Percentiles rank a stretch among this genome's conserved stretches.
Evolutionary conservation across 495 filamentous ascomycete species (phyloP).

Genomic region (Aspergillus baeticus): DNA sequence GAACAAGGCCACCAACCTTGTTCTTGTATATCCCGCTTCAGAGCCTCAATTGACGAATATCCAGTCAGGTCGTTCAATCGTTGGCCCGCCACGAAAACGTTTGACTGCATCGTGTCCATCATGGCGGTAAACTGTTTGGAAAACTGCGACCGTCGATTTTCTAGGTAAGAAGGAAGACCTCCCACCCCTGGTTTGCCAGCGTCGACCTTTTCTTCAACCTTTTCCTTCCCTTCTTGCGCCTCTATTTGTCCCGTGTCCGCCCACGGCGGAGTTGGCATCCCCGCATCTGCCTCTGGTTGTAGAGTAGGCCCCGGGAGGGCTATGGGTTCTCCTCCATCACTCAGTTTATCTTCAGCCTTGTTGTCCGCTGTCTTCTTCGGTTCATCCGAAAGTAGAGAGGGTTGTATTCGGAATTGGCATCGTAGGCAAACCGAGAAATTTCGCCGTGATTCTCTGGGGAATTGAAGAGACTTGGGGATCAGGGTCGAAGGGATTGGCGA

Average conservation of each 20-base stretch:
- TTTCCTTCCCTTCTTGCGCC: slow-evolving; percentile 12
- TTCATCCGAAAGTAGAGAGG: slow-evolving; percentile 24
- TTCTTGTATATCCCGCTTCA: slow-evolving; percentile 71
- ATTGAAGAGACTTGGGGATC: slow-evolving; percentile 23
- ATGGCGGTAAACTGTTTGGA: slow-evolving; percentile 71
- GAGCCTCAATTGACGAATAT: slow-evolving; percentile 85
- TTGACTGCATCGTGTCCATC: slow-evolving; percentile 88
- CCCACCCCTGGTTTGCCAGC: slow-evolving; percentile 15
- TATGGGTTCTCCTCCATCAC: slow-evolving; percentile 11
- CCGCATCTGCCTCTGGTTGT: slow-evolving; percentile 23
- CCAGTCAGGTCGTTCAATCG: slow-evolving; percentile 91
- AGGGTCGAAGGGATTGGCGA: slow-evolving; percentile 16
- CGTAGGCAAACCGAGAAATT: slow-evolving; percentile 38
- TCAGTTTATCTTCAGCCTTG: slow-evolving; percentile 17
- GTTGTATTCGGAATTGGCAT: slow-evolving; percentile 39
- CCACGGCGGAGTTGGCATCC: slow-evolving; percentile 17
- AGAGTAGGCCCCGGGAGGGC: slow-evolving; percentile 18
- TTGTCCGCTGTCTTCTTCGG: slow-evolving; percentile 22
- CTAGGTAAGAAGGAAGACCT: slow-evolving; percentile 72
- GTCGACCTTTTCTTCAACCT: neutral
- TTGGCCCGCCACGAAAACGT: slow-evolving; percentile 79
- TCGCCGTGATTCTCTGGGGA: slow-evolving; percentile 21
- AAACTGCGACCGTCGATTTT: slow-evolving; percentile 67
- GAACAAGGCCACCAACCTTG: slow-evolving; percentile 49
- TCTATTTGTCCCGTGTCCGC: slow-evolving; percentile 3